Evolutionary conservation across 2,329 filamentous ascomycete genomes (phyloP), one percentile per base, ranked within the genome.

Genomic region (Fusarium sp.): DNA sequence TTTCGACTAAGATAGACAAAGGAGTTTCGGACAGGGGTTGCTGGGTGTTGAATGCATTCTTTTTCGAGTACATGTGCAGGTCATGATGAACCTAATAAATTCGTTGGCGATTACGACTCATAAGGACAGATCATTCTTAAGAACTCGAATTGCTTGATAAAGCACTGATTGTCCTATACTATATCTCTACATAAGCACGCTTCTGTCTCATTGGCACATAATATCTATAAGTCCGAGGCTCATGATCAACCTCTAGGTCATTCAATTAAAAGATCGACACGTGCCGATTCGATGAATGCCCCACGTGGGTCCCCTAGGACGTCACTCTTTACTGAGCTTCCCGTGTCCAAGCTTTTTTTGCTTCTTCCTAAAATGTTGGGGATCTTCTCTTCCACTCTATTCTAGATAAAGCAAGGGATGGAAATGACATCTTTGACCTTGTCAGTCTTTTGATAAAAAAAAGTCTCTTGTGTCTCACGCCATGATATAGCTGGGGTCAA

Each of bases 301-400:
- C 62, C 67, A 73, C 70, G 70, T 73, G 70, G 70, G 62, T 63
- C 62, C 27, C 27, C 32, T 41, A 64, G 45, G 50, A 70, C 69
- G 69, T 72, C 69, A 72, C 58, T 55, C 53, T 61, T 14, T 23
- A n/a, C 23, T 5, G 42, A 49, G 33, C 30, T 30, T 60, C 48
- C 57, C 62, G 58, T 68, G 41, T 64, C 69, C 69, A 60, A 69
- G 64, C 64, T 70, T 63, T 70, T 38, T 64, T 65, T 66, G 44
- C 38, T 73, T 64, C 66, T 73, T 69, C 44, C 68, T 53, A 73
- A 70, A 73, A 70, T 58, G 69, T 70, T 73, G 69, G 70, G 70
- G 69, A 62, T 48, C 37, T 33, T 27, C 20, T 52, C 48, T 52
- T 52, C 20, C 48, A 38, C 32, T 50, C 32, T 50, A 37, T 37